Evolutionary conservation across 768 basidiomycete species (phyloP).

Genomic region (Agaricus bisporus): DNA sequence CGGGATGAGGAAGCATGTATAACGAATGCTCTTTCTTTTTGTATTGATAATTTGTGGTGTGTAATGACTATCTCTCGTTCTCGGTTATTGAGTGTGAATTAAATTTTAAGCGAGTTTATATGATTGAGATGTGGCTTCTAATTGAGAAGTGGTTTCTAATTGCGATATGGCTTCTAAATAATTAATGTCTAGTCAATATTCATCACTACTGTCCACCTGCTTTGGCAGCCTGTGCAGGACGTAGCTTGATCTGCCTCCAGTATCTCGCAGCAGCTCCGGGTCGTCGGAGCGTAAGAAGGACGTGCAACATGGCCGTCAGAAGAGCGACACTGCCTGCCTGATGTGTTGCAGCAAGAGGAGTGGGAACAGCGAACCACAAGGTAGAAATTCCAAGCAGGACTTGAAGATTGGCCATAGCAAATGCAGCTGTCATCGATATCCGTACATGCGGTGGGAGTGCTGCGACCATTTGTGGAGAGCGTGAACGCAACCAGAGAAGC

Average conservation of each 20-base stretch:
- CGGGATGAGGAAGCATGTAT: constrained; percentile 38
- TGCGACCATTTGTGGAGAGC: constrained; percentile 49
- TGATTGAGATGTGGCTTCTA: background rate
- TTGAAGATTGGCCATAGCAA: constrained; percentile 81
- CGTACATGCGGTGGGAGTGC: constrained; percentile 59
- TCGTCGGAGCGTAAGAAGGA: constrained; percentile 63
- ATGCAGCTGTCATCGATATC: constrained; percentile 49
- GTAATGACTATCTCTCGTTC: background rate
- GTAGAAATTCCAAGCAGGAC: constrained; percentile 65
- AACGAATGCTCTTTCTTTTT: background rate
- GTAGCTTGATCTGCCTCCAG: constrained; percentile 36
- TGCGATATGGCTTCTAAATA: background rate
- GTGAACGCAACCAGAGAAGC: constrained; percentile 54
- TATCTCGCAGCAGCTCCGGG: constrained; percentile 61
- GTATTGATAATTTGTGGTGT: background rate
- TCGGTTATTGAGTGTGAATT: no score
- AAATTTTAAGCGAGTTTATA: background rate
- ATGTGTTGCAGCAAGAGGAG: constrained; percentile 87
- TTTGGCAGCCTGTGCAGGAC: background rate
- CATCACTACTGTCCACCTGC: constrained; percentile 1
- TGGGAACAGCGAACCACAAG: constrained; percentile 86
- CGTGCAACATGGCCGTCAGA: constrained; percentile 75
- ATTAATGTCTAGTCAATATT: background rate
- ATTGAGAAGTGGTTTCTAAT: background rate
- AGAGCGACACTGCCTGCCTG: constrained; percentile 93